phyloP scores from a whole-genome alignment of 441 rosid genomes.

The Dalechampia spathulata region DNA sequence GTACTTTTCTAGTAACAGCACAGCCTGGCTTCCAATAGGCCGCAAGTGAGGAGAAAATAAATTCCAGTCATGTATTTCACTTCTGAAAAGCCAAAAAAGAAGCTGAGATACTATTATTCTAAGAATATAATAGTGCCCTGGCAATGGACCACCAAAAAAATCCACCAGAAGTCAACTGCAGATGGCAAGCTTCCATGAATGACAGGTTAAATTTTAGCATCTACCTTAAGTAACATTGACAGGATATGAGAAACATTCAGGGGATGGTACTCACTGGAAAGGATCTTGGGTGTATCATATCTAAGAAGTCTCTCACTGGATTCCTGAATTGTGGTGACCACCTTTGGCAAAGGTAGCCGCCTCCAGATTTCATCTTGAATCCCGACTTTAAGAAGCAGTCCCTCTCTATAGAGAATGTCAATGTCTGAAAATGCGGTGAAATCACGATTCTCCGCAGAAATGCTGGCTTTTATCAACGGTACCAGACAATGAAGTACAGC shows the following conservation, averaged over 20 bases:
- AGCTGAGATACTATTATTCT: not conserved
- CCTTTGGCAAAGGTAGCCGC: constrained; percentile 65
- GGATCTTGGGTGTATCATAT: constrained; percentile 72
- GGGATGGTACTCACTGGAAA: constrained; percentile 64
- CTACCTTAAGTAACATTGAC: too few species aligned
- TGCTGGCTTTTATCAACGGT: constrained; percentile 32
- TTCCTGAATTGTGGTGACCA: constrained; percentile 47
- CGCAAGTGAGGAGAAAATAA: too few species aligned
- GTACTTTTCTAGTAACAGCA: too few species aligned
- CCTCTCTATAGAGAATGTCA: constrained; percentile 78
- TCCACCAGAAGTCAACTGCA: not conserved
- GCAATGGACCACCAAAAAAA: constrained; percentile 10
- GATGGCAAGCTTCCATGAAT: too few species aligned
- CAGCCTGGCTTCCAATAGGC: too few species aligned
- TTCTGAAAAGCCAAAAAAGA: not conserved
- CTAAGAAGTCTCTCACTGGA: constrained; percentile 69
- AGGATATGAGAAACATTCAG: too few species aligned
- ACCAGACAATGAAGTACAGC: constrained; percentile 52
- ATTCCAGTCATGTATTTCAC: too few species aligned
- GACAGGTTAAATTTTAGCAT: too few species aligned
- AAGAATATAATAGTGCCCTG: constrained; percentile 4
- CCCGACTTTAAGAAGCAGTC: constrained; percentile 71
- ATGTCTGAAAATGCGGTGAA: constrained; percentile 61
- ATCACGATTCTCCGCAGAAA: constrained; percentile 51
- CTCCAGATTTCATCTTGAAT: constrained; percentile 64